Evolutionary conservation across 2,329 filamentous ascomycete species (phyloP), one percentile per base, ranked within the genome.

Genomic region (Coniella lustricola): DNA sequence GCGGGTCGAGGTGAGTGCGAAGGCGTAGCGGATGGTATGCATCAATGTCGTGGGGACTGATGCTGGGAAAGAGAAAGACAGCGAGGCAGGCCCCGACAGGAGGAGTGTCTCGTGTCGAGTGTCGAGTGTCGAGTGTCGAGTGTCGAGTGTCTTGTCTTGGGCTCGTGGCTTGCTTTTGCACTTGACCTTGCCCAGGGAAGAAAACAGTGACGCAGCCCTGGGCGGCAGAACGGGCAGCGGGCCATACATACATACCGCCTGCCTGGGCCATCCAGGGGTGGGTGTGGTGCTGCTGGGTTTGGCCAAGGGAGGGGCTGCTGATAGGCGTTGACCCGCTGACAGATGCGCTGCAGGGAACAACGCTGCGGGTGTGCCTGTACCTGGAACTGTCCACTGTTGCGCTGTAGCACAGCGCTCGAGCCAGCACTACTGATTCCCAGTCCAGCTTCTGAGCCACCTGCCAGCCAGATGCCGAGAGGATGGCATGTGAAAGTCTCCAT

Each of bases 121-220:
- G 25, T 29, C 40, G 46, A 18, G 29, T 34, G 25, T 5, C 37
- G 7, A 34, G 36, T 29, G 7, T 31, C 36, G 3, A 22, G 42
- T 17, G 18, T 34, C 16, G 37, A 22, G 32, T 43, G 18, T 37
- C 29, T 25, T 10, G 10, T 12, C 29, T 14, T 33, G 38, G 46
- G 46, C 50, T 50, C 43, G 47, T 50, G 50, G 44, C 47, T 37
- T 39, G 47, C 39, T 33, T 17, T 38, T 48, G 35, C 33, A 41
- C 37, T 20, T n/a, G 31, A 21, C n/a, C 21, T 36, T 49, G 22
- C 9, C 3, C 13, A 39, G 20, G 8, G 21, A n/a, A 18, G 29
- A 37, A 35, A 41, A 50, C 47, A 50, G 48, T 53, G 48, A 50
- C 48, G 51, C 48, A 48, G 42, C 25, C n/a, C 10, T 3, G 17